Conservation (phyloP, 768 basidiomycete genomes). For the Cytidiella melzeri region DNA sequence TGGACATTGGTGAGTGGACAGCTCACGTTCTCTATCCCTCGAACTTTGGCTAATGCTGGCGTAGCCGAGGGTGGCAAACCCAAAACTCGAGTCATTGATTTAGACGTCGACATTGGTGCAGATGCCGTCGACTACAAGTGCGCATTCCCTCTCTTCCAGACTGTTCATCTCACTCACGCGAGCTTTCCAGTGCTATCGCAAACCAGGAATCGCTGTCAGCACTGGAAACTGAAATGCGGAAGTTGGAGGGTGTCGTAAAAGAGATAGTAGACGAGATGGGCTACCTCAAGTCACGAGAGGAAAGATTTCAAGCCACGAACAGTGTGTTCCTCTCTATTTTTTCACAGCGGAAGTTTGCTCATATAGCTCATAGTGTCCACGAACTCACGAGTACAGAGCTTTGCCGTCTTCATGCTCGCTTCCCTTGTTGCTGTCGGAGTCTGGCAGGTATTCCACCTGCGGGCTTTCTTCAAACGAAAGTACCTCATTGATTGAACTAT, state of each 20-base stretch:
- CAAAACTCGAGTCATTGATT: constrained; percentile 68
- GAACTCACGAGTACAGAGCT: constrained; percentile 84
- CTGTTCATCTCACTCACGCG: not conserved
- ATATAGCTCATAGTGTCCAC: constrained; percentile 66
- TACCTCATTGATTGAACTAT: constrained; percentile 68
- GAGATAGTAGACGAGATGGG: constrained; percentile 92
- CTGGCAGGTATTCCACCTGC: constrained; percentile 94
- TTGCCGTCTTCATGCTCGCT: constrained; percentile 83
- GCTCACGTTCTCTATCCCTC: not conserved
- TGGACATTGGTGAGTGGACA: constrained; percentile 59
- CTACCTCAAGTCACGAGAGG: constrained; percentile 88
- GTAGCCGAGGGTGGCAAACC: constrained; percentile 38
- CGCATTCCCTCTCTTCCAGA: constrained; percentile 22
- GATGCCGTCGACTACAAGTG: constrained; percentile 99
- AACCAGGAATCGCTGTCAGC: constrained; percentile 96
- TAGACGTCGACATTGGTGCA: constrained; percentile 97
- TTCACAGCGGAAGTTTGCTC: not conserved
- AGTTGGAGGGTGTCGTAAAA: constrained; percentile 90
- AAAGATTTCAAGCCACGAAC: constrained; percentile 83
- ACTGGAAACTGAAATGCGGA: constrained; percentile 97
- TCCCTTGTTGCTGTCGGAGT: constrained; percentile 74
- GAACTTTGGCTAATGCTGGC: not conserved
- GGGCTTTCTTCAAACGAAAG: constrained; percentile 94
- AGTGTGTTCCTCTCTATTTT: constrained; percentile 43
- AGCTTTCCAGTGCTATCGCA: constrained; percentile 78